Percentiles rank a stretch among this genome's conserved stretches.
phyloP scores from a whole-genome alignment of 768 basidiomycete species.

The Tulasnella calospora region DNA sequence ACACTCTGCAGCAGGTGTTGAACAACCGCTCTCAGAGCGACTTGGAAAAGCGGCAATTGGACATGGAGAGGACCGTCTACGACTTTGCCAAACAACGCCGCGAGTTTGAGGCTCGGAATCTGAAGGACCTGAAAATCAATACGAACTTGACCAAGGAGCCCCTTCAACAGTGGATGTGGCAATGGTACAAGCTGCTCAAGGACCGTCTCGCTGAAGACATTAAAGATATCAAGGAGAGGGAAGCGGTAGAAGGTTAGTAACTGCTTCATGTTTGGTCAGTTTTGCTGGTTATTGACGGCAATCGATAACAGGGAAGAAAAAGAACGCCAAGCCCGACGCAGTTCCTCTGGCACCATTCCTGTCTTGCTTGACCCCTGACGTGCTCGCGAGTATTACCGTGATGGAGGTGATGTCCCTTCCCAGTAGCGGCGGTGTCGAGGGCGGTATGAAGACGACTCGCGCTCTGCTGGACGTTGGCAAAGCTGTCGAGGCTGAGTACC shows the following conservation, averaged over 20 bases:
- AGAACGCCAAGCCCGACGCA: not conserved
- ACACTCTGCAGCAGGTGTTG: constrained; percentile 58
- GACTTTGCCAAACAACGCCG: constrained; percentile 72
- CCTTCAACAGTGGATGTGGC: constrained; percentile 78
- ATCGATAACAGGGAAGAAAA: constrained; percentile 3
- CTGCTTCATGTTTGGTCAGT: not conserved
- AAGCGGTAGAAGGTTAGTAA: constrained; percentile 35
- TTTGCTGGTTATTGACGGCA: not conserved
- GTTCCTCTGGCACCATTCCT: constrained; percentile 63
- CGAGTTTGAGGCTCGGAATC: constrained; percentile 54
- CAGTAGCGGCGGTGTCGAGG: constrained; percentile 66
- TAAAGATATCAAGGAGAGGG: constrained; percentile 41
- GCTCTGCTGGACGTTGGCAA: constrained; percentile 75
- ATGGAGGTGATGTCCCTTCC: constrained; percentile 81
- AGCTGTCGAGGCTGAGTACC: constrained; percentile 86
- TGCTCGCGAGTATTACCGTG: constrained; percentile 82
- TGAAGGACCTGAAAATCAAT: constrained; percentile 52
- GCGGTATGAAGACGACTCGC: constrained; percentile 86
- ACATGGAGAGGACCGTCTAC: constrained; percentile 80
- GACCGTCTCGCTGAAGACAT: constrained; percentile 51
- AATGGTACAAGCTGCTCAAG: constrained; percentile 67
- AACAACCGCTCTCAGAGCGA: constrained; percentile 60
- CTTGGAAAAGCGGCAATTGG: constrained; percentile 65
- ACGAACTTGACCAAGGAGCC: constrained; percentile 45
- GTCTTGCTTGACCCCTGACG: constrained; percentile 64